phyloP scores from a whole-genome alignment of 2,329 filamentous ascomycete species.

The Colletotrichum aenigma region DNA sequence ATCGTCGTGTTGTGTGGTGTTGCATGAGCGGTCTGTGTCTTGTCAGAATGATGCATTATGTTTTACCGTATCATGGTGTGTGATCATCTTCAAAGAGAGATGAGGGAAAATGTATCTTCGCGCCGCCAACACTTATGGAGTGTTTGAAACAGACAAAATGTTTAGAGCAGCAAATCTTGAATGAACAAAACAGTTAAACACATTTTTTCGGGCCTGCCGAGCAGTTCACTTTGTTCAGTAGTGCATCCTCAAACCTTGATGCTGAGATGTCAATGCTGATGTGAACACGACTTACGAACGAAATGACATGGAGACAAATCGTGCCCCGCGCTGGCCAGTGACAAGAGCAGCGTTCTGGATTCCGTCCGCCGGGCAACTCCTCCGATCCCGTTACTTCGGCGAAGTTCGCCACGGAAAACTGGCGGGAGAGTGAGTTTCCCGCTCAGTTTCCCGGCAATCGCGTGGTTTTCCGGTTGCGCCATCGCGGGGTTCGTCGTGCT shows the following conservation, averaged over 20 bases:
- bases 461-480: background rate
- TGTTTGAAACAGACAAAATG: background rate
- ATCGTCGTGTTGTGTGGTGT: background rate
- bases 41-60: background rate
- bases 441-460: background rate
- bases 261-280: background rate
- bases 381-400: slow-evolving; percentile 4
- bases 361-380: background rate
- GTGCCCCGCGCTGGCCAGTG: background rate
- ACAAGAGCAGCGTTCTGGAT: background rate
- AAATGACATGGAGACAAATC: background rate
- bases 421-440: background rate
- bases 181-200: background rate
- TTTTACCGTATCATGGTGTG: background rate
- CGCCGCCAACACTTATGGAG: background rate
- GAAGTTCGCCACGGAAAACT: slow-evolving; percentile 2
- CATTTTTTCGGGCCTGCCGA: background rate
- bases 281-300: background rate
- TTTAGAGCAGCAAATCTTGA: background rate
- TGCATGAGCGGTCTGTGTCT: background rate
- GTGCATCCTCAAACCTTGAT: background rate
- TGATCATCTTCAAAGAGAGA: background rate
- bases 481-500: background rate
- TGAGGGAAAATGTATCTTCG: background rate
- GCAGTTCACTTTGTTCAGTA: accelerated